These are phyloP conservation scores for Blastobotrys aristatus DNA, from an alignment of 1,139 yeast genomes.

Conservation along the genomic window DNA sequence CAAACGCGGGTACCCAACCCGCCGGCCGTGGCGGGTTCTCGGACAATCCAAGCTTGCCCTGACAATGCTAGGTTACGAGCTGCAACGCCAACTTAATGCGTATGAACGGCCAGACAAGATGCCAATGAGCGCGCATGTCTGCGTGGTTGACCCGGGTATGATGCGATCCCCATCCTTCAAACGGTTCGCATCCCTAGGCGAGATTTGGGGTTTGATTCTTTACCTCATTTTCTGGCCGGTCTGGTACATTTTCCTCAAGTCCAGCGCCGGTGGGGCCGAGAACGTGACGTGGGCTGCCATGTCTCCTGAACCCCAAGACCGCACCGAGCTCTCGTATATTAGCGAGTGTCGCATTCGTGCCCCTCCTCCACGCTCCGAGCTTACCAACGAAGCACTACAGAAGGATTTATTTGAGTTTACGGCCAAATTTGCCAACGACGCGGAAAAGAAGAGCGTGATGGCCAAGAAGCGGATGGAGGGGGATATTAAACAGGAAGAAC, in stretches of 20 bases:
- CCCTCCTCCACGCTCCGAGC: conserved; percentile 61
- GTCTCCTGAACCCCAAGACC: conserved; percentile 61
- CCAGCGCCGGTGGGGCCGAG: conserved; percentile 75
- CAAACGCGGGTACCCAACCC: conserved; percentile 52
- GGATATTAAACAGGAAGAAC: conserved; percentile 5
- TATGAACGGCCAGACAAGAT: conserved; percentile 62
- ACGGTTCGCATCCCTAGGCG: conserved; percentile 72
- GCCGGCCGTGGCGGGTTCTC: conserved; percentile 66
- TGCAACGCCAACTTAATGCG: conserved; percentile 55
- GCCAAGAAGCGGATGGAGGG: conserved; percentile 26
- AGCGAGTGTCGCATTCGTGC: conserved; percentile 62
- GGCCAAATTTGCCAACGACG: conserved; percentile 46
- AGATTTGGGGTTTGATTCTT: conserved; percentile 58
- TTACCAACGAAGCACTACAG: conserved; percentile 57
- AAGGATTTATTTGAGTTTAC: conserved; percentile 59
- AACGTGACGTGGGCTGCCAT: conserved; percentile 62
- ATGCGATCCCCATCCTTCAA: conserved; percentile 85
- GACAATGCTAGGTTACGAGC: conserved; percentile 67
- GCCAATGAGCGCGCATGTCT: conserved; percentile 63
- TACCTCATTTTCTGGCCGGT: conserved; percentile 74
- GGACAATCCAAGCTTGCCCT: conserved; percentile 79
- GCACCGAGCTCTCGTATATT: conserved; percentile 61
- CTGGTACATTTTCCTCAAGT: conserved; percentile 75
- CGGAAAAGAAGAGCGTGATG: conserved; percentile 69
- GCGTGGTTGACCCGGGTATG: conserved; percentile 84